Conservation (phyloP, 345 rosid genomes). For the Isatis tinctoria region DNA sequence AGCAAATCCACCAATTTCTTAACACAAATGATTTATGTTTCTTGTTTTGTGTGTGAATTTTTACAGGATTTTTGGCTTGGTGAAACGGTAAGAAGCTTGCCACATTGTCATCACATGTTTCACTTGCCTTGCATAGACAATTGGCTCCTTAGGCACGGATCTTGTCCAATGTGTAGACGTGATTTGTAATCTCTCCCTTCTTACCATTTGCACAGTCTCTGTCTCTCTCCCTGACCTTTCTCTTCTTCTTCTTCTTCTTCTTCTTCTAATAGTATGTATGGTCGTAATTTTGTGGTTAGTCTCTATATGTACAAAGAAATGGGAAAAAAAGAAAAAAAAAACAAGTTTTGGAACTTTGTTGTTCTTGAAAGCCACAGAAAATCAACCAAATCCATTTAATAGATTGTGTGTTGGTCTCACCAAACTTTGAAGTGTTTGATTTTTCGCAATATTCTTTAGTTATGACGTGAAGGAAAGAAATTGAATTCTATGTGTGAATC, state of each 20-base stretch:
- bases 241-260: not conserved
- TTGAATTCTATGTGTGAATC: conserved; percentile 7
- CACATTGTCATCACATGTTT: conserved; percentile 97
- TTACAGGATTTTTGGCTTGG: conserved; percentile 87
- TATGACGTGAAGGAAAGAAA: conserved; percentile 22
- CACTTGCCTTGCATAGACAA: conserved; percentile 96
- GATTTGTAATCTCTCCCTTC: conserved; percentile 48
- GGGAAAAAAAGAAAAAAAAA: not conserved
- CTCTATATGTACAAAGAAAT: conserved; percentile 24
- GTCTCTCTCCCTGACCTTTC: not conserved
- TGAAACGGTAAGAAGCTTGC: conserved; percentile 89
- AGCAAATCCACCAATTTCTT: not conserved
- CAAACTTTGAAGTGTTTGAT: conserved; percentile 21
- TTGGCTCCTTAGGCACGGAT: conserved; percentile 90
- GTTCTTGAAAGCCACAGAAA: not conserved
- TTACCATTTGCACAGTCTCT: conserved; percentile 24
- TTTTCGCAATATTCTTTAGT: conserved; percentile 12
- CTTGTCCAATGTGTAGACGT: conserved; percentile 95
- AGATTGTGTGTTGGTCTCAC: conserved; percentile 30
- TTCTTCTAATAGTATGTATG: too few relatives aligned
- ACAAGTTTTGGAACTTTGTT: conserved; percentile 14
- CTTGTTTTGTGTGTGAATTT: not conserved
- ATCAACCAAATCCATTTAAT: conserved; percentile 3
- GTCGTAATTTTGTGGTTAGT: conserved; percentile 17
- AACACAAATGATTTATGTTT: not conserved